Evolutionary conservation across 495 filamentous ascomycete species (phyloP), one percentile per base, ranked within the genome.

Genomic region (Patellaria atrata): DNA sequence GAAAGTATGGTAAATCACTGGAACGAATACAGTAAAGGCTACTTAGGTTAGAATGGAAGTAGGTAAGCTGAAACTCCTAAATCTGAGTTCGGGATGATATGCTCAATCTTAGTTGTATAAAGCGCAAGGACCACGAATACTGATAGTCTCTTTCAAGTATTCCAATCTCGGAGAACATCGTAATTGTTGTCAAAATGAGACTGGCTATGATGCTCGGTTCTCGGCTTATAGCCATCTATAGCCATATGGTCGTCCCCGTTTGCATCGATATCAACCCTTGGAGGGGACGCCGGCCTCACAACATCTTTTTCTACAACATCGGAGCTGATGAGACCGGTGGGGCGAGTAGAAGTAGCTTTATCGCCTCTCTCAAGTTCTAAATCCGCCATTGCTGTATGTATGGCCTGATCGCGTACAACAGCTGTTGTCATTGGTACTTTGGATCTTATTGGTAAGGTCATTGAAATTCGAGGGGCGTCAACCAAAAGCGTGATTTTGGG

Each of bases 351-450:
- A 5, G 38, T 39, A 3, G 38, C 38, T 30, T 38, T 53, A 34
- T 68, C 63, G 13, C 71, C 71, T 27, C 72, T 60, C 44, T 78
- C 73, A 0, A 63, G 41, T 3, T 68, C 67, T 4, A 76, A 50
- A 22, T 62, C 55, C 8, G 40, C 44, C 25, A 48, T 30, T 3
- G 46, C 46, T 33, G 45, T 42, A 28, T 50, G 42, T 13, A 33
- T 34, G 40, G 13, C 30, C 33, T 17, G 22, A 15, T 30, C 22
- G 32, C 15, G 45, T 38, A 20, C 38, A 20, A 13, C 32, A 27
- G 30, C 41, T 33, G 14, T 23, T 33, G 25, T 27, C 25, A 12
- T 37, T 37, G 24, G 45, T 50, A 7, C 35, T 38, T 15, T 38
- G 33, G 14, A 50, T 26, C 3, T 41, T 41, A 4, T 45, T 31